Base-by-base conservation (phyloP, 1,284 basidiomycete species). In the Neonothopanus nambi region DNA sequence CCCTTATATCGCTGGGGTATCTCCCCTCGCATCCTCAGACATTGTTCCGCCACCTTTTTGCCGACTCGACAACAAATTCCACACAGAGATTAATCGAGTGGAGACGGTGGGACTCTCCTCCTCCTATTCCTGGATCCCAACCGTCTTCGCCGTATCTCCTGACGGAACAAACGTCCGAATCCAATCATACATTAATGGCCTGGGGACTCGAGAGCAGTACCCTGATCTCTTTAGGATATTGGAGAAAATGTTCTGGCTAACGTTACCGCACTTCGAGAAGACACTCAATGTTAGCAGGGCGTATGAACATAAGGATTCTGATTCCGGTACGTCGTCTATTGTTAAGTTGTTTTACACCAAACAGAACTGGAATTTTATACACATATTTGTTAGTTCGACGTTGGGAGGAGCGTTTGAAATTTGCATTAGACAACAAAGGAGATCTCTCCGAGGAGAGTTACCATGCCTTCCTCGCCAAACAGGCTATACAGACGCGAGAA, bases 101-200 rank as follows among this genome's bases (percentile, higher is more conserved):
- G 15, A 41, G 12, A 30, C 8, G 8, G 9, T 39, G 42, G 23
- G 33, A 12, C 40, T 50, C 38, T 20, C 20, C 8, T 60, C 59
- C 2, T 15, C 15, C 5, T 61, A 47, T 35, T 37, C 58, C n/a
- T 59, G 59, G 59, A 53, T 61, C 4, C 58, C 58, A 1, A 56
- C 59, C 1, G 40, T 57, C 11, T 58, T 61, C 30, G 36, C 24
- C 15, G 50, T 61, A 24, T 54, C 53, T 13, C n/a, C 36, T n/a
- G 58, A 59, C n/a, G 52, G 57, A 17, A 51, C 26, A 17, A 54
- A 57, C 23, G 53, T 58, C 12, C 51, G 45, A 9, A 56, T 61
- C 18, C 21, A 59, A 17, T 57, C 55, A 1, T 61, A 61, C 43
- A 61, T 61, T 41, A 61, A 61, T 23, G 58, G 58, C 15, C 26